Percentiles rank a stretch among this genome's conserved stretches.
Conservation (phyloP, 441 rosid species). For the Erysimum cheiri region DNA sequence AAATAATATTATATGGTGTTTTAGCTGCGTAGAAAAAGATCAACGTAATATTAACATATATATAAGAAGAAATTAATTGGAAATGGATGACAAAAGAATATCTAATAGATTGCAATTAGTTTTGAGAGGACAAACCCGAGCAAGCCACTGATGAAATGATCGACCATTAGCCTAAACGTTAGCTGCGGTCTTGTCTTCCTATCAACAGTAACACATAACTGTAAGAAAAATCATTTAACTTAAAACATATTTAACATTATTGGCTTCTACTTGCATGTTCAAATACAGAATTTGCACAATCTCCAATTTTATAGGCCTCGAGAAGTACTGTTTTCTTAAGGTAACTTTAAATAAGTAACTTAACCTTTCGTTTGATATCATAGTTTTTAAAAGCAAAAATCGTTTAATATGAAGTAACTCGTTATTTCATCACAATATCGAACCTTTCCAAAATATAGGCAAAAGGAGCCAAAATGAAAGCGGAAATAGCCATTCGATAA, state of each 20-base stretch:
- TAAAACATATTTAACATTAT: too few species aligned
- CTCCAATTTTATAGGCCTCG: not conserved
- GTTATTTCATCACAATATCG: not conserved
- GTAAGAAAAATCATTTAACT: not conserved
- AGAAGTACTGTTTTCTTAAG: not conserved
- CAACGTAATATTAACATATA: too few species aligned
- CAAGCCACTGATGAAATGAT: constrained; percentile 46
- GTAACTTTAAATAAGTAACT: not conserved
- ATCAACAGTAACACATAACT: not conserved
- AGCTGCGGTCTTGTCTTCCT: constrained; percentile 46
- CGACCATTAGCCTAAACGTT: constrained; percentile 37
- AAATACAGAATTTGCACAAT: not conserved
- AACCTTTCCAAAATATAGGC: constrained; percentile 45
- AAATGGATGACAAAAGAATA: not conserved
- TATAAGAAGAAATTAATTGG: not conserved
- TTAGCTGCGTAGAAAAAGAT: not conserved
- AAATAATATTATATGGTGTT: not conserved
- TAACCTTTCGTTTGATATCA: not conserved
- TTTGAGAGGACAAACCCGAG: constrained; percentile 38
- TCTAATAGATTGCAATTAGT: not conserved
- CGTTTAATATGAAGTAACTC: too few species aligned
- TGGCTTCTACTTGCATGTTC: not conserved
- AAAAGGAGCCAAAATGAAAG: constrained; percentile 42
- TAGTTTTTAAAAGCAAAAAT: too few species aligned
- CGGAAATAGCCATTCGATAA: constrained; percentile 47